These are phyloP conservation scores for Phytophthora fragariae DNA, from an alignment of 352 stramenopile species.

Conservation along the genomic window DNA sequence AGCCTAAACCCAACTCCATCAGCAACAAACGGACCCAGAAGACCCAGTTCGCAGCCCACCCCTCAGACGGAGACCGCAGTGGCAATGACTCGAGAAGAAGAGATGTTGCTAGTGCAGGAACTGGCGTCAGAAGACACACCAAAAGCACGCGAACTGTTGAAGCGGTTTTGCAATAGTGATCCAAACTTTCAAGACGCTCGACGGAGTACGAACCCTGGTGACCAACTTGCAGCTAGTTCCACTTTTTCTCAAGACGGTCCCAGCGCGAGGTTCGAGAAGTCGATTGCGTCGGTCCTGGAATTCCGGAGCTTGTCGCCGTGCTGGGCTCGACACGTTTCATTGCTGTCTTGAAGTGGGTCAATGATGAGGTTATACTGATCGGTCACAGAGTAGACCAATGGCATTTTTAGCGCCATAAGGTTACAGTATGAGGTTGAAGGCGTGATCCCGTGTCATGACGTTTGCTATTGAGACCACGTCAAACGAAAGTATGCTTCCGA, in stretches of 20 bases:
- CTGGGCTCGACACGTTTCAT: background rate
- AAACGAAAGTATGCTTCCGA: too few relatives aligned
- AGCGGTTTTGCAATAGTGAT: background rate
- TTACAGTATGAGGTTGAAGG: too few relatives aligned
- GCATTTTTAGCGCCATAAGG: too few relatives aligned
- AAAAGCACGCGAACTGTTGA: background rate
- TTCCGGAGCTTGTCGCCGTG: background rate
- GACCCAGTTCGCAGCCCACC: background rate
- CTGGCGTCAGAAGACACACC: background rate
- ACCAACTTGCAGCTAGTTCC: conserved; percentile 4
- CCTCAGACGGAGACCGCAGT: background rate
- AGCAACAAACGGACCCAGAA: background rate
- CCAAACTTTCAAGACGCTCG: conserved; percentile 4
- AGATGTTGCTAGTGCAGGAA: background rate
- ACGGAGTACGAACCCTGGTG: conserved; percentile 3
- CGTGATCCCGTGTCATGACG: too few relatives aligned
- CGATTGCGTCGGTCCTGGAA: background rate
- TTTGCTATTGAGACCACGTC: too few relatives aligned
- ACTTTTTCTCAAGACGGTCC: conserved; percentile 3
- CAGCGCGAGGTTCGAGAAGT: background rate
- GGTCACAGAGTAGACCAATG: too few relatives aligned
- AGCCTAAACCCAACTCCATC: conserved; percentile 2
- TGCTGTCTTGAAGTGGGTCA: background rate
- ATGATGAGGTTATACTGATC: background rate
- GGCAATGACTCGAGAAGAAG: background rate